phyloP scores from a whole-genome alignment of 1,284 basidiomycete genomes.

The Ustilago nuda region DNA sequence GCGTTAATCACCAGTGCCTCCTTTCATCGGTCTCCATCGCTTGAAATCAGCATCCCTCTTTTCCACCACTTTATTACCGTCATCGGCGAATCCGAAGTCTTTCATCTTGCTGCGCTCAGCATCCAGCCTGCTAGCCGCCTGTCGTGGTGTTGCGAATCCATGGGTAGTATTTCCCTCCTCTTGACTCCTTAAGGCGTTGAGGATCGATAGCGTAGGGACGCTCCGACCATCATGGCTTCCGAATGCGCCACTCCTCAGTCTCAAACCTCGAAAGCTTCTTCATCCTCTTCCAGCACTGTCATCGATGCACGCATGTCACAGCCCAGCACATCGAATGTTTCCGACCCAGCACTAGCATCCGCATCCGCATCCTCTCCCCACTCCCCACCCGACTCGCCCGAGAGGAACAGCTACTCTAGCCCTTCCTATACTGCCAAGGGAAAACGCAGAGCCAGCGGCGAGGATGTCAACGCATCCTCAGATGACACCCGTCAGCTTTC shows the following conservation, averaged over 20 bases:
- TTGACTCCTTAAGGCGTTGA: conserved; percentile 15
- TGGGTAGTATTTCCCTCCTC: conserved; percentile 1
- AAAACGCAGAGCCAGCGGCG: conserved; percentile 30
- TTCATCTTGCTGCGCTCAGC: neutral
- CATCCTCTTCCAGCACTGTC: conserved; percentile 14
- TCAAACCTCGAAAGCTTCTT: conserved; percentile 7
- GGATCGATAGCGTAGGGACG: neutral
- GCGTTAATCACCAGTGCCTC: neutral
- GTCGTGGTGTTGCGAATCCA: conserved; percentile 7
- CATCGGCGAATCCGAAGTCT: conserved; percentile 1
- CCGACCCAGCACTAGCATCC: neutral
- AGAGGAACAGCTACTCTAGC: conserved; percentile 1
- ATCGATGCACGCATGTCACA: neutral
- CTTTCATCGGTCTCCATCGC: neutral
- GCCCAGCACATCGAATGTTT: neutral
- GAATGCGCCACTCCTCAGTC: conserved; percentile 8
- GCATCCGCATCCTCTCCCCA: neutral
- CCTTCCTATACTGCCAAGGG: conserved; percentile 27
- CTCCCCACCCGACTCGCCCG: neutral
- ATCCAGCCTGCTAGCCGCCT: neutral
- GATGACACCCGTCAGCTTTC: conserved; percentile 1
- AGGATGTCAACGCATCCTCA: neutral
- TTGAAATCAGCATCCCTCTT: neutral
- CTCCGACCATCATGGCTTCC: conserved; percentile 22
- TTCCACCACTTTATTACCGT: neutral